Evolutionary conservation across 2,329 filamentous ascomycete species (phyloP), one percentile per base, ranked within the genome.

Genomic region (Elsinoe australis): DNA sequence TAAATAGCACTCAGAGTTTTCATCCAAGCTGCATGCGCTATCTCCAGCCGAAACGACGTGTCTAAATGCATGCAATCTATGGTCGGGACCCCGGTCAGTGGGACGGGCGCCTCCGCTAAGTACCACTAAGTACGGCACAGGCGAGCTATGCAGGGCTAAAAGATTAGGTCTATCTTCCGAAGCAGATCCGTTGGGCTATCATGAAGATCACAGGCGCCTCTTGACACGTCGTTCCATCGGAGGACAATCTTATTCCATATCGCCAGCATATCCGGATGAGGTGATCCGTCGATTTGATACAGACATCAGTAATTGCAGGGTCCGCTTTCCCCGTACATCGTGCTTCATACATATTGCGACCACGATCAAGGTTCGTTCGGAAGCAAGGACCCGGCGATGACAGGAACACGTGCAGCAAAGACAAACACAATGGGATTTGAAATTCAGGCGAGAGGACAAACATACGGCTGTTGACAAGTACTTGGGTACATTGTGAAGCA

Each of bases 321-420:
- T 31, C 7, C 28, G 39, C 24, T 44, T 17, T 44, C 39, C 39
- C 24, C 21, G 22, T 15, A 17, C 17, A 24, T 44, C 24, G 29
- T 44, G 39, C 39, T 44, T 44, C 39, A 44, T 3, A 44, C 26
- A 44, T 9, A 44, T 44, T 44, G 39, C 39, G 28, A 15, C 15
- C 15, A 31, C 26, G 15, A 31, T 17, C 12, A 7, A 42, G 21
- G 15, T 17, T 7, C 14, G 12, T 32, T 36, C 33, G 15, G 33
- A 36, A 17, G 39, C 21, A 28, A 31, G 14, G 24, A 26, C n/a
- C 39, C 39, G 26, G 15, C 19, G 14, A n/a, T 18, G 14, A 21
- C 7, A 44, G 26, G 21, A 44, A n/a, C 12, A 19, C 21, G 3
- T n/a, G 14, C 5, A 14, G 24, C 17, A 39, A 19, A 21, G 18